Evolutionary conservation across 2,329 filamentous ascomycete genomes (phyloP), one percentile per base, ranked within the genome.

Genomic region (Xylaria multiplex): DNA sequence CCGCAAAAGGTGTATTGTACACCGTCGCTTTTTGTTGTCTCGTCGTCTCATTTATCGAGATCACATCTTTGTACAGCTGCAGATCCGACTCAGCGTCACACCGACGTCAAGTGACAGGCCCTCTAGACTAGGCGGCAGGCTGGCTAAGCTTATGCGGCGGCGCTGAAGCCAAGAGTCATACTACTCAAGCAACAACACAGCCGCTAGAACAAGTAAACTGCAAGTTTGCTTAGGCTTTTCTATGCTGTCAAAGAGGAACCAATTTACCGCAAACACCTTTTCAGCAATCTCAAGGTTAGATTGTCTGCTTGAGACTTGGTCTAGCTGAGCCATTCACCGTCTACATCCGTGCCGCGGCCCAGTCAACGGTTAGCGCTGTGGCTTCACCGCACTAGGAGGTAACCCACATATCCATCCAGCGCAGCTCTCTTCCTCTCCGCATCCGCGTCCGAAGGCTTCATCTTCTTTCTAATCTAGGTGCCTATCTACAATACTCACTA

Each of bases 91-190:
- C 54, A 50, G 66, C 65, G 68, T 73, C 64, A 68, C 70, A 69
- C 69, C 67, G 35, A 59, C 67, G 62, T 70, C 72, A 71, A 73
- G 70, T 68, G 69, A 71, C 68, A 59, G 59, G 48, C 37, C 49
- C 48, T 55, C 24, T 35, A 7, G 22, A 27, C 52, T 22, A 22
- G 37, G 22, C 3, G 16, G 24, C 32, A 19, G 35, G 57, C 42
- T 45, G 40, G 30, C 42, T 32, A 42, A 49, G 48, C 45, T 35
- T 35, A 40, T 69, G 57, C 45, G n/a, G 59, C 55, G n/a, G 60
- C 45, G 40, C 58, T 48, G 63, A 22, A 56, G 43, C 54, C 53
- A 52, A 62, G 49, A 50, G 45, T 54, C 52, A 35, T 32, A 53
- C 52, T 27, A 27, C 27, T 22, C 56, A 24, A 40, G 14, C 27